A percentile compares a stretch with the other conserved stretches of the same genome.
Conservation (phyloP, 1,284 basidiomycete species). For the Apiotrichum gracile region DNA sequence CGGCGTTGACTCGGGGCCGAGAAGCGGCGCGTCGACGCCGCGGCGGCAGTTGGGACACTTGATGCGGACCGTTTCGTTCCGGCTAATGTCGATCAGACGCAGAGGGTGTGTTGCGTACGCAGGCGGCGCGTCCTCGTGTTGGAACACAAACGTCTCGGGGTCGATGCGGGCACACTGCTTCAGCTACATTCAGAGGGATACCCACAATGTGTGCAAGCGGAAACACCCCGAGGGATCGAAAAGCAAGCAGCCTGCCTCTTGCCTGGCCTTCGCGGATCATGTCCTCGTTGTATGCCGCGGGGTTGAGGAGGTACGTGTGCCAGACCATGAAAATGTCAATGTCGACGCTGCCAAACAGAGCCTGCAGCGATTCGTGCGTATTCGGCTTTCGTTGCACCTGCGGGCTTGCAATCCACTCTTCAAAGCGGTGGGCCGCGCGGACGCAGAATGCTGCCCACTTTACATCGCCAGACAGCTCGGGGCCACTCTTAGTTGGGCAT, state of each 20-base stretch:
- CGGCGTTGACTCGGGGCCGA: slow-evolving; percentile 3
- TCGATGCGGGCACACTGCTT: slow-evolving; percentile 7
- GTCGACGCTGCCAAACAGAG: slow-evolving; percentile 5
- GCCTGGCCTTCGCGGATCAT: slow-evolving; percentile 1
- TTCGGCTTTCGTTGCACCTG: not conserved
- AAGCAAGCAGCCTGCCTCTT: not conserved
- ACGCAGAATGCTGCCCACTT: slow-evolving; percentile 20
- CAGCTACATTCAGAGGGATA: not conserved
- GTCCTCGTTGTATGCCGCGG: slow-evolving; percentile 22
- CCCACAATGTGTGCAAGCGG: slow-evolving; percentile 17
- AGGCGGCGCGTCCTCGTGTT: not conserved
- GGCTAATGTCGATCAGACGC: slow-evolving; percentile 8
- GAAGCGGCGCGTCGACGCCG: not conserved
- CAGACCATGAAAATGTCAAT: slow-evolving; percentile 33
- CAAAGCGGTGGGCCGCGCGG: slow-evolving; percentile 10
- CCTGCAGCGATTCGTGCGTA: not conserved
- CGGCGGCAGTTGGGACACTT: slow-evolving; percentile 14
- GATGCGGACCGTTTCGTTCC: slow-evolving; percentile 1
- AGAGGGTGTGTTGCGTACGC: slow-evolving; percentile 3
- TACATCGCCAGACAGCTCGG: slow-evolving; percentile 7
- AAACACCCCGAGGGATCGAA: slow-evolving; percentile 12
- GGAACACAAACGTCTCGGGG: slow-evolving; percentile 10
- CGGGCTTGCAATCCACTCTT: slow-evolving; percentile 5
- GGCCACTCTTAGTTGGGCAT: not conserved
- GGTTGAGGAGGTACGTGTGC: slow-evolving; percentile 39